These are phyloP conservation scores for Paralagenidium karlingii DNA, from an alignment of 352 stramenopile genomes.

Conservation along the genomic window DNA sequence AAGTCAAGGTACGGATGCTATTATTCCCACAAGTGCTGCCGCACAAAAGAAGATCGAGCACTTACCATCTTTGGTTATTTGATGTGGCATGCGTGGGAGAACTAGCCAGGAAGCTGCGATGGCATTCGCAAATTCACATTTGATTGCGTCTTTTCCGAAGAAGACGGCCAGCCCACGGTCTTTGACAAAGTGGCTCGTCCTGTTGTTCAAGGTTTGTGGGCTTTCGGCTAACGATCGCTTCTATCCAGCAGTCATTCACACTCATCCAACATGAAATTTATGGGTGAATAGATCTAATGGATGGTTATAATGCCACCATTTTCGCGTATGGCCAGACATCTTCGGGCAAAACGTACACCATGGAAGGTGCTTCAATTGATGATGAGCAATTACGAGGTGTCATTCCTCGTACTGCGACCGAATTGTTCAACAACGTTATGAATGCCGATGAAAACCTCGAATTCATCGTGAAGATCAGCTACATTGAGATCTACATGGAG, in stretches of 20 bases:
- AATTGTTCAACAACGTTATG: conserved; percentile 82
- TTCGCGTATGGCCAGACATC: conserved; percentile 90
- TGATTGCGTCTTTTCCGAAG: conserved; percentile 82
- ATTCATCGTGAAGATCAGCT: conserved; percentile 88
- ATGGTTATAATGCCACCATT: conserved; percentile 90
- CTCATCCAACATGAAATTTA: neutral
- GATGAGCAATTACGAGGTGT: conserved; percentile 76
- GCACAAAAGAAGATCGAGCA: no score
- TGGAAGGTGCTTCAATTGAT: conserved; percentile 80
- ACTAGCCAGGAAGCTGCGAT: conserved; percentile 19
- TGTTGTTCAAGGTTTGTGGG: conserved; percentile 69
- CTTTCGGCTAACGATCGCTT: neutral
- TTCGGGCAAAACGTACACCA: conserved; percentile 83
- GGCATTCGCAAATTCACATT: conserved; percentile 78
- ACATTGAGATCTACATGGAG: conserved; percentile 97
- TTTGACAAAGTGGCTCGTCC: conserved; percentile 83
- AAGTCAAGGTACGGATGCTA: conserved; percentile 37
- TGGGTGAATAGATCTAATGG: conserved; percentile 71
- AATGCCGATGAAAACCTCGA: conserved; percentile 84
- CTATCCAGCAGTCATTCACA: neutral
- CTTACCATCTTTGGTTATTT: neutral
- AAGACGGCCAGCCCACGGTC: conserved; percentile 70
- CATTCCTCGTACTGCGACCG: conserved; percentile 78
- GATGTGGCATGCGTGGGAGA: neutral
- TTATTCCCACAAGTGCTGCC: conserved; percentile 4